Evolutionary conservation across 768 basidiomycete species (phyloP).

Genomic region (Lactarius hatsudake): DNA sequence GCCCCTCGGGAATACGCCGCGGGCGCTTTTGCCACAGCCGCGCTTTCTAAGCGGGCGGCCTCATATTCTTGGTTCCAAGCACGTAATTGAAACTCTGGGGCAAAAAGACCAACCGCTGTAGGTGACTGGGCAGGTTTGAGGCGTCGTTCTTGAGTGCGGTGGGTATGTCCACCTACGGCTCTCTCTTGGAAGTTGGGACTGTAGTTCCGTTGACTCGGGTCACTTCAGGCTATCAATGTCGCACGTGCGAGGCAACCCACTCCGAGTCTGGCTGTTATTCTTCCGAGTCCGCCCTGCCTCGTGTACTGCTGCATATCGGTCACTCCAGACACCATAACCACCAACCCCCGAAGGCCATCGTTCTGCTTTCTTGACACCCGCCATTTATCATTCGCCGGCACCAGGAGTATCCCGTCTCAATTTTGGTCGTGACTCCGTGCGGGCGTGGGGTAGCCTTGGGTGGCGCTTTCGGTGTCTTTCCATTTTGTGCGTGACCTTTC

Average conservation of each 20-base stretch:
- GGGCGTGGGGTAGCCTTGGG: neutral
- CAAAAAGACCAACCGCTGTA: neutral
- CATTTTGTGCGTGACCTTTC: constrained; percentile 2
- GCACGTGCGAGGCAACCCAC: neutral
- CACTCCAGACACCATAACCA: neutral
- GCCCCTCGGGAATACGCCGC: neutral
- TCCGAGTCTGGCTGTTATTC: neutral
- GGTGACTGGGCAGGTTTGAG: neutral
- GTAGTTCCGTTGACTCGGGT: neutral
- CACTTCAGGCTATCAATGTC: neutral
- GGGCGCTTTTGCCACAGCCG: neutral
- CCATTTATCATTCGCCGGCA: neutral
- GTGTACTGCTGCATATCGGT: neutral
- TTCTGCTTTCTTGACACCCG: neutral
- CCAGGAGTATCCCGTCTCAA: neutral
- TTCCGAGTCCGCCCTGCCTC: neutral
- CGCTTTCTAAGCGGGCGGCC: neutral
- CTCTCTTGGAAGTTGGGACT: neutral
- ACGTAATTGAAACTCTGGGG: neutral
- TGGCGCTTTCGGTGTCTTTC: constrained; percentile 2
- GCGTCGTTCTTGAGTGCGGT: neutral
- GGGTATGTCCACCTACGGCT: neutral
- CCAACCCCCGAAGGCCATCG: neutral
- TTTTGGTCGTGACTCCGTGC: neutral
- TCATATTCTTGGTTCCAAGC: neutral